Evolutionary conservation across 495 filamentous ascomycete genomes (phyloP), one percentile per base, ranked within the genome.

Genomic region (Penicillium salamii): DNA sequence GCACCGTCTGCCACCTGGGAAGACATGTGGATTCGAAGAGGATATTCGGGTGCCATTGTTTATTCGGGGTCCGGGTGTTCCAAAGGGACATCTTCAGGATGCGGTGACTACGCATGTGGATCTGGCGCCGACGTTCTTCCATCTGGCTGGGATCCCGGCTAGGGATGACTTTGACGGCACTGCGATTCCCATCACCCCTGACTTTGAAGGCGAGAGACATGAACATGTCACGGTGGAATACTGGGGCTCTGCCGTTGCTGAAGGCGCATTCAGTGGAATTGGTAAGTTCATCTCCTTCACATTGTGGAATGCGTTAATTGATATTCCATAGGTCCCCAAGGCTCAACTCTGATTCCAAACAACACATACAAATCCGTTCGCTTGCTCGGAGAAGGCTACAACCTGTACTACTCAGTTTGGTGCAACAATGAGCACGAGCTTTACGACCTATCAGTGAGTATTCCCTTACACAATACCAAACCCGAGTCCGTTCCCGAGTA

Each of bases 11-110:
- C 81, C 82, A 9, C 85, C 86, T 2, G 87, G 86, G 2, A 90
- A 90, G 65, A 76, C 81, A 26, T 84, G 80, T 46, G 83, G 83
- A 1, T 89, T 80, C 43, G 84, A 89, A 53, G 84, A 88, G 59
- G 87, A 90, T 55, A 84, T 89, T 52, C 83, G 86, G 28, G 78
- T 90, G 1, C 86, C 87, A 0, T 68, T 89, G 3, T 70, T 72
- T 46, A 72, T 86, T 31, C 72, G 83, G 3, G 84, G 84, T 0
- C 83, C 84, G 0, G 78, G 80, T 0, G 66, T 87, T 15, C 64
- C 77, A 0, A 41, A 65, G 31, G 72, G 72, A 0, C 24, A 56
- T 13, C 64, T 59, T 1, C 73, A 76, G 6, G 71, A 83, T 45
- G 68, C 79, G 2, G 80, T 88, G 2, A 86, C 85, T 1, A 78